phyloP scores from a whole-genome alignment of 1,284 basidiomycete species.

The Ustilago curta region DNA sequence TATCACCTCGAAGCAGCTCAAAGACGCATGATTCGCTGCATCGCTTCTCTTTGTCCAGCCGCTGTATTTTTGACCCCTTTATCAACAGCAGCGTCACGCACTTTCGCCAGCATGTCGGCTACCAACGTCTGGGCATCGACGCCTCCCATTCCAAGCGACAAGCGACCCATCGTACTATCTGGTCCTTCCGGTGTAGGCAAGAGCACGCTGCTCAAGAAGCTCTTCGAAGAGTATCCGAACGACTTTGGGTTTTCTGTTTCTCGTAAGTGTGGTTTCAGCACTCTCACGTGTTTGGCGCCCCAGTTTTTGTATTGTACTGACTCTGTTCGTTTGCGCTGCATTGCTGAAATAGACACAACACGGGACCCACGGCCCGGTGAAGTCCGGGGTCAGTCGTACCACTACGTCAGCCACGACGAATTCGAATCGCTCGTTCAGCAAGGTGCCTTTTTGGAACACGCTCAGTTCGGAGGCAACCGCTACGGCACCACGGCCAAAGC shows the following conservation, averaged over 20 bases:
- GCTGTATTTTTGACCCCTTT: conserved; percentile 10
- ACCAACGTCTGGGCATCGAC: conserved; percentile 42
- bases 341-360: conserved; percentile 83
- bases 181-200: conserved; percentile 94
- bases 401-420: conserved; percentile 73
- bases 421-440: conserved; percentile 73
- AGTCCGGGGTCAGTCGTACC: conserved; percentile 77
- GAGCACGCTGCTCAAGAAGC: conserved; percentile 85
- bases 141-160: conserved; percentile 39
- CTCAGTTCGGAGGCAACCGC: conserved; percentile 87
- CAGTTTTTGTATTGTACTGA: too few relatives aligned
- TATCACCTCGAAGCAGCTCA: background rate
- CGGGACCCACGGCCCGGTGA: conserved; percentile 86
- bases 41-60: conserved; percentile 4
- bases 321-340: background rate
- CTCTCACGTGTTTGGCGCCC: too few relatives aligned
- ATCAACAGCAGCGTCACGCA: background rate
- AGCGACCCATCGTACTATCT: conserved; percentile 78
- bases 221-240: conserved; percentile 85
- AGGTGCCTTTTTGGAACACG: conserved; percentile 76
- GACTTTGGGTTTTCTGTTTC: conserved; percentile 91
- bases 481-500: conserved; percentile 88
- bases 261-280: too few relatives aligned
- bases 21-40: conserved; percentile 12
- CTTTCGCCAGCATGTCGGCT: conserved; percentile 30